These are phyloP conservation scores for Aureobasidium musti DNA, from an alignment of 2,329 filamentous ascomycete species.

Conservation along the genomic window DNA sequence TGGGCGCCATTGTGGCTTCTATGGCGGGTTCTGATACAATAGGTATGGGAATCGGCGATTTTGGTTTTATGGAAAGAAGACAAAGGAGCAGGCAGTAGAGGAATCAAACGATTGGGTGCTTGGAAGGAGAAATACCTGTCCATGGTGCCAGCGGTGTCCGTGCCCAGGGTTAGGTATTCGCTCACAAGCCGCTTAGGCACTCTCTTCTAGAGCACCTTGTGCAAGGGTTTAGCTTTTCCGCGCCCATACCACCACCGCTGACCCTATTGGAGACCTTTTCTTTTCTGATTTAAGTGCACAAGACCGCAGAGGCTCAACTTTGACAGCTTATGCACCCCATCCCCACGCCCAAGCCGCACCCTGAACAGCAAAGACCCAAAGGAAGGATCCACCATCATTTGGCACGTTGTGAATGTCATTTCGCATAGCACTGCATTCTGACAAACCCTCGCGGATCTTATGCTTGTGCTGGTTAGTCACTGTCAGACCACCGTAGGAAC, in stretches of 20 bases:
- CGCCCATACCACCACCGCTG: background rate
- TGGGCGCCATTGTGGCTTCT: slow-evolving; percentile 1
- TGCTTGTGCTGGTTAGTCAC: background rate
- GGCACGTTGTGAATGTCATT: background rate
- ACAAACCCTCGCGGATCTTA: background rate
- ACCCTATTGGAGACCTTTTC: background rate
- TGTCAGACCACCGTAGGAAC: background rate
- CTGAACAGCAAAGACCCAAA: background rate
- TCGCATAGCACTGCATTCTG: no score
- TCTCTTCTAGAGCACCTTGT: background rate
- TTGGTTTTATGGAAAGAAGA: background rate
- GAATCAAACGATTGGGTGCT: background rate
- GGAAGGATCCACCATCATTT: slow-evolving; percentile 7
- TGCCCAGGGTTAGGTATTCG: background rate
- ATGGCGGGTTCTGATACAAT: background rate
- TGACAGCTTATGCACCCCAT: slow-evolving; percentile 6
- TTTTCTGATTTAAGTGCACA: background rate
- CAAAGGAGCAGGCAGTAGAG: background rate
- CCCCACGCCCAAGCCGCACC: background rate
- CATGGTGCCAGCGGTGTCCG: background rate
- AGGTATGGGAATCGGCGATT: background rate
- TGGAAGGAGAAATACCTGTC: background rate
- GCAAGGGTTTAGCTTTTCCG: background rate
- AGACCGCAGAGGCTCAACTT: slow-evolving; percentile 5
- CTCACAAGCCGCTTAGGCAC: background rate